Base-by-base conservation (phyloP, 352 stramenopile species). In the Globisporangium iwayamae region DNA sequence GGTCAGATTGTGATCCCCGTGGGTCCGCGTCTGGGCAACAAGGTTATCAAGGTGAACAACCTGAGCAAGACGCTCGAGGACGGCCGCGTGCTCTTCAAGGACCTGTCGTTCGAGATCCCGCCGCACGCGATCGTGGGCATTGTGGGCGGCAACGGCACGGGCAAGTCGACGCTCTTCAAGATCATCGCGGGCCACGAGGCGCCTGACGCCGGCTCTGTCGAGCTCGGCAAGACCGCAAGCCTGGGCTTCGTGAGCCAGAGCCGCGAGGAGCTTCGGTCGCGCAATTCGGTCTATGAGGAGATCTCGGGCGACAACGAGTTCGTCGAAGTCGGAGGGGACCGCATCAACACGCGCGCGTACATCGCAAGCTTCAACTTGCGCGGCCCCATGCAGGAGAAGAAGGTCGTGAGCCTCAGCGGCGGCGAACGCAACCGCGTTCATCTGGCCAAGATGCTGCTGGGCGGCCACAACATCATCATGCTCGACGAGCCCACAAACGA, bases 111-210 rank as follows among this genome's bases (percentile, higher is more conserved):
- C 53, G 89, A 96, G 56, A 90, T 99, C 47, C 86, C 96, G 16
- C 96, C 97, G 59, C 94, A 98, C 34, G 90, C 98, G 60, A 94
- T 98, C 56, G 97, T 99, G 30, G 97, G 96, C 25, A 93, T 99
- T 54, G 85, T 99, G n/a, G 98, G 98, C 30, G 87, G 94, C 30
- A 99, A 99, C 78, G 97, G 97, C 53, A 96, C 91, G 51, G 97
- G 97, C 34, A 99, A 99, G 74, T 97, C 77, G 53, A 99, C 97
- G 32, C 77, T 99, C 3, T 90, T 99, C 47, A 96, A 98, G 61
- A 87, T 99, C 56, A 80, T 99, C 46, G 83, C 98, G 14, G 96
- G 92, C 3, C 83, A 89, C 43, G 96, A 99, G 70, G 73, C 74
- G 32, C 75, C 81, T 20, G 95, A 98, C 70, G 73, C 82, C 7